Evolutionary conservation across 768 basidiomycete genomes (phyloP), one percentile per base, ranked within the genome.

Genomic region (Panaeolus papilionaceus): DNA sequence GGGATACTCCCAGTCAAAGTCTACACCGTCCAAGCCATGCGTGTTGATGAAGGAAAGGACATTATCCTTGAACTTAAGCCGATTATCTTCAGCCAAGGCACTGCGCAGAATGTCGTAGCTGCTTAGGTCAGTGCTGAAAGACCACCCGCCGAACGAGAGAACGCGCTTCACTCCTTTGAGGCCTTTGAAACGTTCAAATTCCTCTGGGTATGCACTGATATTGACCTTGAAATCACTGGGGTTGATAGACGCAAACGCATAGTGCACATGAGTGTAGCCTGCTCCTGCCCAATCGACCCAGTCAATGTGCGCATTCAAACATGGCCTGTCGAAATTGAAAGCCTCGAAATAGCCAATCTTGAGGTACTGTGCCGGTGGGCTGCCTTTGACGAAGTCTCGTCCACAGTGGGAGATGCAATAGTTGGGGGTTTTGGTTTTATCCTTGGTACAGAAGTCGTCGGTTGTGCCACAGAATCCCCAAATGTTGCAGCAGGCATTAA

Each of bases 391-490:
- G n/a, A 45, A 45, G 16, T 45, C 44, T 45, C 44, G 44, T 45
- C 44, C 44, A n/a, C 44, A 45, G 44, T 45, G 44, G 44, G 44
- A 45, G 44, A 45, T 45, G 44, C 44, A 45, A n/a, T 45, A 45
- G 44, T 45, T 45, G 44, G 44, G 44, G n/a, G 3, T 45, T 2
- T 45, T 45, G 2, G 44, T 45, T 45, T n/a, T 45, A 45, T 45
- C 44, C 16, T 45, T 45, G 44, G 44, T 45, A 37, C 26, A 66
- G 58, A 66, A 62, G 58, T 61, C 66, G 61, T 62, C 28, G 40
- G 66, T 66, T 42, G 62, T 54, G 44, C 66, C 66, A 62, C 66
- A 66, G 61, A 44, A 66, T 44, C 66, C 66, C 66, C 66, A 45
- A 45, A 66, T 66, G 58, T 66, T 54, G 28, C 28, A 61, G 38